Conservation (phyloP, 139 green algal species). For the Chlorella ohadii region DNA sequence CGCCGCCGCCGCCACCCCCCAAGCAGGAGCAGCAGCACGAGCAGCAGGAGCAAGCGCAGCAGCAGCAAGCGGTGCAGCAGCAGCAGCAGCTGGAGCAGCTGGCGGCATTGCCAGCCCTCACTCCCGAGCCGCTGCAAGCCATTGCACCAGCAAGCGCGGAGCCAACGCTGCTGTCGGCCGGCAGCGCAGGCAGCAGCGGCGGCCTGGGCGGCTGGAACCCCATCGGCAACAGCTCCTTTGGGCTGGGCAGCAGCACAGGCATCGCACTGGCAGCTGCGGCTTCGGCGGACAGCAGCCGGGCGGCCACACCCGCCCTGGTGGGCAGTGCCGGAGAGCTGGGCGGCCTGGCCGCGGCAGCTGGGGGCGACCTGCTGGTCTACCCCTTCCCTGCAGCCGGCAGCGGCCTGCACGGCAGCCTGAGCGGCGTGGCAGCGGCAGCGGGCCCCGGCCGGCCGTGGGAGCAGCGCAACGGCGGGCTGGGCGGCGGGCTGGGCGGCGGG, state of each 20-base stretch:
- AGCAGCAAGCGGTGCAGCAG: neutral
- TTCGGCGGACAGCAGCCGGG: neutral
- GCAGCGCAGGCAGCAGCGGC: neutral
- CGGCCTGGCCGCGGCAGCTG: neutral
- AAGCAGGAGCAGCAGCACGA: neutral
- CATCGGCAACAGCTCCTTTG: slow-evolving; percentile 12
- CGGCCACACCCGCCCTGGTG: neutral
- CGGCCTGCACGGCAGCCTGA: neutral
- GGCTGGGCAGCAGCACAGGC: neutral
- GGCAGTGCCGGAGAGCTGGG: neutral
- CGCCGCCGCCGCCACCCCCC: neutral
- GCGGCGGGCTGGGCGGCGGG: neutral
- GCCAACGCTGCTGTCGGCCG: neutral
- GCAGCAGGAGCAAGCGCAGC: neutral
- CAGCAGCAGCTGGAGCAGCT: neutral
- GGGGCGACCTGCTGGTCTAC: neutral
- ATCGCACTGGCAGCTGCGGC: neutral
- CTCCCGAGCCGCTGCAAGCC: neutral
- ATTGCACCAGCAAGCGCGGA: neutral
- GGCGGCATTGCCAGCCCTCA: neutral
- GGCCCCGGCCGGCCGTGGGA: neutral
- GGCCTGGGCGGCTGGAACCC: neutral
- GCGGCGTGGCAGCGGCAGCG: neutral
- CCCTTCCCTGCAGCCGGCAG: neutral
- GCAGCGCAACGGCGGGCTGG: neutral